phyloP scores from a whole-genome alignment of 225 moss, liverwort and hornwort genomes.

The Physcomitrellopsis africana region DNA sequence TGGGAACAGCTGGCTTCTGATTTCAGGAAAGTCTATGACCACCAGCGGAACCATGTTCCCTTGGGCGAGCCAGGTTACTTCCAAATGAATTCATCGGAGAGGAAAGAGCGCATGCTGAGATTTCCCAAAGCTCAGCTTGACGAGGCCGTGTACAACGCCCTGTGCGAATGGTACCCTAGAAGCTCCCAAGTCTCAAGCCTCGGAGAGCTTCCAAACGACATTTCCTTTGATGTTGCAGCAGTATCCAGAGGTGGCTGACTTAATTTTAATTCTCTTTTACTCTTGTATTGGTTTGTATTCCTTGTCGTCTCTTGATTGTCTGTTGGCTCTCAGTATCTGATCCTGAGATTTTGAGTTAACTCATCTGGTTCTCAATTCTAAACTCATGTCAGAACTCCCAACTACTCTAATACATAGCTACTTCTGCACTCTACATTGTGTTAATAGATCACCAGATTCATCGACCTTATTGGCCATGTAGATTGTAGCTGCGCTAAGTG shows the following conservation, averaged over 20 bases:
- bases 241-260: constrained; percentile 23
- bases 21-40: constrained; percentile 35
- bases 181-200: constrained; percentile 21
- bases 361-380: not conserved
- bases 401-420: not conserved
- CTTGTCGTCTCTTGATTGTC: not conserved
- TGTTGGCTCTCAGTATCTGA: not conserved
- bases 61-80: constrained; percentile 34
- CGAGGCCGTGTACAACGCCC: constrained; percentile 33
- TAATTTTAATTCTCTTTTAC: no score
- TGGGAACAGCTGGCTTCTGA: constrained; percentile 42
- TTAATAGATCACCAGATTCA: not conserved
- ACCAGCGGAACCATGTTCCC: constrained; percentile 33
- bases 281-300: not conserved
- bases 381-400: not conserved
- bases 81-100: constrained; percentile 34
- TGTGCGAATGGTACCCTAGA: constrained; percentile 36
- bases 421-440: not conserved
- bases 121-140: constrained; percentile 38
- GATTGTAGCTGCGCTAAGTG: not conserved
- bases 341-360: not conserved
- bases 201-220: constrained; percentile 28
- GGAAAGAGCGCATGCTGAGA: constrained; percentile 26
- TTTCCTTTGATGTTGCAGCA: constrained; percentile 28
- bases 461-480: not conserved